A percentile compares a stretch with the other conserved stretches of the same genome.
phyloP scores from a whole-genome alignment of 2,329 filamentous ascomycete species.

The Hymenoscyphus scutula region DNA sequence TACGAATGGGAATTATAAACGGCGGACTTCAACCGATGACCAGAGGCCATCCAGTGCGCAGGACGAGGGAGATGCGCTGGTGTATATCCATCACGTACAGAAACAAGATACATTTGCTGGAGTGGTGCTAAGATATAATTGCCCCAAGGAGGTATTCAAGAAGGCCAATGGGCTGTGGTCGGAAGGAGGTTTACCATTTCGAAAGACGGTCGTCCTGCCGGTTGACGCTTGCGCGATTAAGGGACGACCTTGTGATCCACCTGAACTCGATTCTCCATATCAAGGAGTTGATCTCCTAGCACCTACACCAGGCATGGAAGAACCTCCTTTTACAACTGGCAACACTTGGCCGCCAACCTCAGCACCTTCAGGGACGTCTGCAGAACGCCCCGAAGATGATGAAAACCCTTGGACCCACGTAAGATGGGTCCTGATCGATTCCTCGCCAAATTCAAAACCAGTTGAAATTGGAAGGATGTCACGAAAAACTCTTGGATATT shows the following conservation, averaged over 20 bases:
- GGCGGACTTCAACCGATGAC: conserved; percentile 34
- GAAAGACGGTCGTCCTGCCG: conserved; percentile 77
- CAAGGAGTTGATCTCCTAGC: conserved; percentile 51
- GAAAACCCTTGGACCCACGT: conserved; percentile 80
- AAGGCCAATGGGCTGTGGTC: conserved; percentile 95
- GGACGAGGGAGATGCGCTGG: conserved; percentile 72
- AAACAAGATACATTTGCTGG: conserved; percentile 85
- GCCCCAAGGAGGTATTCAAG: conserved; percentile 75
- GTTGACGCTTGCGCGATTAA: conserved; percentile 87
- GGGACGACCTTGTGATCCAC: conserved; percentile 64
- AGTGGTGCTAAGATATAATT: conserved; percentile 86
- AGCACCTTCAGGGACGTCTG: conserved; percentile 26
- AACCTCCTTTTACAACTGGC: conserved; percentile 28
- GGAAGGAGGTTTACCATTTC: conserved; percentile 82
- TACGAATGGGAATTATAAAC: conserved; percentile 29
- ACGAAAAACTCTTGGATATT: conserved; percentile 80
- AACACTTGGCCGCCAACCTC: conserved; percentile 28
- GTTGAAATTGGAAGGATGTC: conserved; percentile 86
- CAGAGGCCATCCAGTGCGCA: conserved; percentile 29
- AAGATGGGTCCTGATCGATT: conserved; percentile 81
- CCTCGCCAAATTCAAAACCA: conserved; percentile 57
- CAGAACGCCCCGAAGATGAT: conserved; percentile 42
- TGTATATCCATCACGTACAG: conserved; percentile 85
- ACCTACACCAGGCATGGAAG: conserved; percentile 44
- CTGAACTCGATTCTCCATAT: conserved; percentile 39